Evolutionary conservation across 2,329 filamentous ascomycete genomes (phyloP).

Genomic region (Neopestalotiopsis rosae): DNA sequence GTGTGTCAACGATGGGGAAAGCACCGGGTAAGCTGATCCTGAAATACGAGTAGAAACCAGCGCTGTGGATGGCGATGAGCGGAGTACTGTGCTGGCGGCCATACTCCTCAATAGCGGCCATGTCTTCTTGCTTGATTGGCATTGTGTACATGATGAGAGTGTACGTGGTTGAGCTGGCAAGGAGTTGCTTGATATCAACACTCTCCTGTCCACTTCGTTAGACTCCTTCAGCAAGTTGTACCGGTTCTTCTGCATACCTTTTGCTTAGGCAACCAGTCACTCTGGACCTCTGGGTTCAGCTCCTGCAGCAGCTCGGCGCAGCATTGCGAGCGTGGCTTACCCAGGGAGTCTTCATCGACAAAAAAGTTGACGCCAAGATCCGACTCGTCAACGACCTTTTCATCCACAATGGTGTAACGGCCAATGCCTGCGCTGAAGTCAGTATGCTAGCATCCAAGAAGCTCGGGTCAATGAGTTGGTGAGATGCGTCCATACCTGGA

Average conservation of each 20-base stretch:
- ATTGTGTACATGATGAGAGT: conserved; percentile 62
- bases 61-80: conserved; percentile 82
- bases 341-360: conserved; percentile 78
- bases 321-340: conserved; percentile 78
- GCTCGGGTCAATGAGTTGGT: background rate
- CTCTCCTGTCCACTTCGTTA: conserved; percentile 30
- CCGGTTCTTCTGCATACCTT: conserved; percentile 33
- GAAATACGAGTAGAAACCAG: conserved; percentile 91
- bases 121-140: conserved; percentile 50
- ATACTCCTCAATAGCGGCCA: conserved; percentile 53
- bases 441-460: conserved; percentile 22
- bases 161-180: conserved; percentile 48
- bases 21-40: conserved; percentile 77
- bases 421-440: conserved; percentile 70
- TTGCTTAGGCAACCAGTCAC: conserved; percentile 66
- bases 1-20: conserved; percentile 94
- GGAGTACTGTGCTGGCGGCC: conserved; percentile 67
- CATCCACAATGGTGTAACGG: conserved; percentile 88
- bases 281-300: conserved; percentile 90
- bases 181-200: conserved; percentile 45
- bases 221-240: background rate
- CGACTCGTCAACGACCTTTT: conserved; percentile 74
- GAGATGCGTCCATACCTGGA: conserved; percentile 60
- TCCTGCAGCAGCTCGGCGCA: conserved; percentile 80
- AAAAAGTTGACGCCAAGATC: conserved; percentile 98